Conservation (phyloP, 805 yeast species). For the Candida yuanshanica region DNA sequence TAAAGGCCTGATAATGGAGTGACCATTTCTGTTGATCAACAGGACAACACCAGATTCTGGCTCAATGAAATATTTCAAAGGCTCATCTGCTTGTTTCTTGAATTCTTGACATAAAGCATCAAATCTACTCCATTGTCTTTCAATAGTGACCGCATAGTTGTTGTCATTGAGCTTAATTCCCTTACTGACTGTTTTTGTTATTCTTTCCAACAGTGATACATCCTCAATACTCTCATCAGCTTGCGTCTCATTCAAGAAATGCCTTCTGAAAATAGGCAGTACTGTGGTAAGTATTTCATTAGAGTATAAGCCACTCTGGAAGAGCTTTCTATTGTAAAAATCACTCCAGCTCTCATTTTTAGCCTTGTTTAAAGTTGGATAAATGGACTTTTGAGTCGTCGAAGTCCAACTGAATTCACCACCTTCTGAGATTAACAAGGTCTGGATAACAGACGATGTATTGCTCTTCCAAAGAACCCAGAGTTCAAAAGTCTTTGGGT, state of each 20-base stretch:
- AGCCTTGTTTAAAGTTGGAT: constrained; percentile 15
- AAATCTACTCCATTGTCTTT: constrained; percentile 61
- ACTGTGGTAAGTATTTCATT: constrained; percentile 46
- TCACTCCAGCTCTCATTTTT: constrained; percentile 30
- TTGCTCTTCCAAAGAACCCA: constrained; percentile 61
- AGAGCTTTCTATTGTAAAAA: constrained; percentile 39
- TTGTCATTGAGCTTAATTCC: constrained; percentile 24
- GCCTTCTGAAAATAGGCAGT: constrained; percentile 42
- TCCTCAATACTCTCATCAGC: constrained; percentile 20
- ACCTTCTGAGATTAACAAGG: constrained; percentile 26
- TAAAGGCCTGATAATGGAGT: constrained; percentile 30
- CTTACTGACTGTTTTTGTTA: constrained; percentile 27
- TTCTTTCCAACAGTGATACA: constrained; percentile 29
- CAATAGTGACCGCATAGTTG: constrained; percentile 31
- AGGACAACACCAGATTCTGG: constrained; percentile 25
- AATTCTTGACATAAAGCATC: constrained; percentile 70
- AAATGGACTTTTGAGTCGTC: constrained; percentile 8
- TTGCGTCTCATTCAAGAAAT: constrained; percentile 28
- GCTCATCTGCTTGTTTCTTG: constrained; percentile 53
- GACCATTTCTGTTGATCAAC: constrained; percentile 30
- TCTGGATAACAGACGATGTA: constrained; percentile 41
- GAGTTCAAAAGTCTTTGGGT: constrained; percentile 23
- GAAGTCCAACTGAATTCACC: constrained; percentile 18
- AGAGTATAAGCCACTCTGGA: constrained; percentile 46
- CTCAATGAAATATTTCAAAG: constrained; percentile 44